A percentile compares a stretch with the other conserved stretches of the same genome.
Conservation (phyloP, 2,329 filamentous ascomycete genomes). For the Penicillium sp. region DNA sequence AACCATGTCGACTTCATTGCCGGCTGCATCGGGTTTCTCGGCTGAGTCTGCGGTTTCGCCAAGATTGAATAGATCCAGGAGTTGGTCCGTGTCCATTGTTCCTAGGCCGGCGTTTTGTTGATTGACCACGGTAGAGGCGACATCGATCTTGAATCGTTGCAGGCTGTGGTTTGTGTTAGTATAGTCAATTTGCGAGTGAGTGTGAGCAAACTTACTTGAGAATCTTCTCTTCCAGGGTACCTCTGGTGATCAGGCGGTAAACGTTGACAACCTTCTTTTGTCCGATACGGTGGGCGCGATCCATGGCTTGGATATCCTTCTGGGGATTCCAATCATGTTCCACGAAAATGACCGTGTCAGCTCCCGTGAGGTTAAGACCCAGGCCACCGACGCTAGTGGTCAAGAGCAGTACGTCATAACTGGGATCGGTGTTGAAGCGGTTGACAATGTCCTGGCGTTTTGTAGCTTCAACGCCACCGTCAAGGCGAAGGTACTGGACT, state of each 20-base stretch:
- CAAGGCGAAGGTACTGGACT: conserved; percentile 90
- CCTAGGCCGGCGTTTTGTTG: conserved; percentile 94
- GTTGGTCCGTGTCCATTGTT: conserved; percentile 98
- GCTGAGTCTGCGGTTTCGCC: conserved; percentile 65
- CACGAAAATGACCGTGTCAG: conserved; percentile 98
- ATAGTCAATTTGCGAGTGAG: background rate
- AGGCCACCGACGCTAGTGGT: conserved; percentile 95
- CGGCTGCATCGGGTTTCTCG: conserved; percentile 62
- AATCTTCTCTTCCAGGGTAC: conserved; percentile 98
- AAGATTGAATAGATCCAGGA: conserved; percentile 92
- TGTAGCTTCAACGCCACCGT: conserved; percentile 88
- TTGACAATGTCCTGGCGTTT: conserved; percentile 98
- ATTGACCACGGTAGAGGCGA: conserved; percentile 96
- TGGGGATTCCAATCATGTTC: conserved; percentile 99
- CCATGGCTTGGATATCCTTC: conserved; percentile 98
- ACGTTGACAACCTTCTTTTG: conserved; percentile 99
- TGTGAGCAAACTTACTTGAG: conserved; percentile 61
- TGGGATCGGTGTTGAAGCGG: conserved; percentile 96
- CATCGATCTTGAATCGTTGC: conserved; percentile 99
- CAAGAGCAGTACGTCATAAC: conserved; percentile 88
- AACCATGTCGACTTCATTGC: conserved; percentile 72
- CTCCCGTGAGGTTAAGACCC: conserved; percentile 91
- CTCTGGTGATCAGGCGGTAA: conserved; percentile 92
- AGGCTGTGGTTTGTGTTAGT: conserved; percentile 58
- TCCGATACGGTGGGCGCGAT: conserved; percentile 94